Evolutionary conservation across 2,329 filamentous ascomycete species (phyloP).

Genomic region (Aspergillus fumigatiaffinis): DNA sequence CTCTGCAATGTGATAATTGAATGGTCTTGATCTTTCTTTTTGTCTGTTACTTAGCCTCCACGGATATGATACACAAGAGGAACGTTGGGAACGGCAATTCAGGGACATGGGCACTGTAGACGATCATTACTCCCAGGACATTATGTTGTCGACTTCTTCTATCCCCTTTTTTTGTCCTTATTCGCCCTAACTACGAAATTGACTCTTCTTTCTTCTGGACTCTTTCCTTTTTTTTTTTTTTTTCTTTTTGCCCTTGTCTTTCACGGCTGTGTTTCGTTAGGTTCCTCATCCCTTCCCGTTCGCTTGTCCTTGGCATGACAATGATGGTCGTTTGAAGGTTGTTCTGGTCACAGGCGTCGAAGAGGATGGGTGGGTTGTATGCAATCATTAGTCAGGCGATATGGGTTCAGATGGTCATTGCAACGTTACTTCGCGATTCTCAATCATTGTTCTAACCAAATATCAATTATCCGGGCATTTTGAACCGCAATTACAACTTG

Average conservation of each 20-base stretch:
- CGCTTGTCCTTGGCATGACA: not conserved
- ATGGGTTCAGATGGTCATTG: not conserved
- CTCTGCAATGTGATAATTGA: conserved; percentile 38
- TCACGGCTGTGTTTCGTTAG: not conserved
- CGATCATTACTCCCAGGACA: conserved; percentile 15
- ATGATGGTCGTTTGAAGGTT: not conserved
- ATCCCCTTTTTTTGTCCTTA: conserved; percentile 14
- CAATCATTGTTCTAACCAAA: not conserved
- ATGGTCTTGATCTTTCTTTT: conserved; percentile 34
- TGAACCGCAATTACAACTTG: not conserved
- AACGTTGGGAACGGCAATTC: conserved; percentile 25
- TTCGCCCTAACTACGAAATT: conserved; percentile 21
- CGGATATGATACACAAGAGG: conserved; percentile 32
- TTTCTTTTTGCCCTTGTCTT: not conserved
- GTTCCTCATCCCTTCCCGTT: not conserved
- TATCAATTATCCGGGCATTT: not conserved
- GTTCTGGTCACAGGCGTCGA: not conserved
- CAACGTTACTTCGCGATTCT: not conserved
- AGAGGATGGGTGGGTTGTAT: not conserved
- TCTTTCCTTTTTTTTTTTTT: conserved; percentile 5
- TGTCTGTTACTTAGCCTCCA: conserved; percentile 33
- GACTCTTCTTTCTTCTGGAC: conserved; percentile 14
- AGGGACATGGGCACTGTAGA: conserved; percentile 22
- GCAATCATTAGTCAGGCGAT: not conserved
- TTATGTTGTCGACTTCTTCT: conserved; percentile 13